Evolutionary conservation across 441 rosid species (phyloP).

Genomic region (Rhodomyrtus psidioides): DNA sequence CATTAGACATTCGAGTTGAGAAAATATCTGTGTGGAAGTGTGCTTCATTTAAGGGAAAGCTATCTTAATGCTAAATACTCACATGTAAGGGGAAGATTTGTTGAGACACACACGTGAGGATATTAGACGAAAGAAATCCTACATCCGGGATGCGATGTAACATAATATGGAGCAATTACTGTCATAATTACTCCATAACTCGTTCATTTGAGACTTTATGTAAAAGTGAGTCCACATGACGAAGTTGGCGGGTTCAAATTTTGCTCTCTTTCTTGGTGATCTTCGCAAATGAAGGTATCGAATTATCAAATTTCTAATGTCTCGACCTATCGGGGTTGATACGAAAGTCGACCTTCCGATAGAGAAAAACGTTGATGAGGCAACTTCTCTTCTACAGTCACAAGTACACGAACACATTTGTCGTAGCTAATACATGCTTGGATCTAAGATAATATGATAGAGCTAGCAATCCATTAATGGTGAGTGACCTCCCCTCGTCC

Average conservation of each 20-base stretch:
- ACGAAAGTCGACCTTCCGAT: background rate
- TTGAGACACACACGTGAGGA: background rate
- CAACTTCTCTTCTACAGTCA: background rate
- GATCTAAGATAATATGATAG: no score
- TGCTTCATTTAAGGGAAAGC: background rate
- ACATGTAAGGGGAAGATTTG: background rate
- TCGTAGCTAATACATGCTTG: no score
- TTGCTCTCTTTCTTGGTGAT: rapidly evolving
- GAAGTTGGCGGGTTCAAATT: background rate
- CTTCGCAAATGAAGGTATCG: background rate
- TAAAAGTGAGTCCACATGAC: background rate
- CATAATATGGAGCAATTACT: background rate
- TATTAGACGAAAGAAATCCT: background rate
- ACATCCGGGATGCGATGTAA: background rate
- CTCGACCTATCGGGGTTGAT: background rate
- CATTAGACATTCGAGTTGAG: background rate
- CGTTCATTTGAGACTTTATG: background rate
- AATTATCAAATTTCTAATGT: no score
- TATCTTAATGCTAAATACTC: background rate
- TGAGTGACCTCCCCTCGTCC: no score
- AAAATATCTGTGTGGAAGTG: background rate
- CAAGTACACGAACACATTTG: background rate
- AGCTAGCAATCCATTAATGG: no score
- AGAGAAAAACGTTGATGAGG: background rate
- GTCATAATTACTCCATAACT: background rate